Conservation (phyloP, 2,329 filamentous ascomycete genomes). For the Cryphonectria japonica region DNA sequence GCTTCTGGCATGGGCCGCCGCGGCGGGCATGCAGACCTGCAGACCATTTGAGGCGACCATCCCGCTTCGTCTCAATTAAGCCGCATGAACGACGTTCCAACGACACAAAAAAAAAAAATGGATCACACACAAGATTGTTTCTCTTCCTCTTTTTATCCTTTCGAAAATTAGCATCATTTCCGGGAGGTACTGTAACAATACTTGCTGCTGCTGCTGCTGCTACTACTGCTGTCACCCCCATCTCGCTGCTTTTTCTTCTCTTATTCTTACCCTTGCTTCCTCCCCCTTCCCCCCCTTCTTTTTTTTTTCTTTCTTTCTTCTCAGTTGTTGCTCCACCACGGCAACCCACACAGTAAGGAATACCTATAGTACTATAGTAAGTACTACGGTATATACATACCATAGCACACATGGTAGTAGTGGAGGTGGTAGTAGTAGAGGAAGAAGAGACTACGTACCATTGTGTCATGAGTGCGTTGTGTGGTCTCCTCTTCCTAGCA, state of each 20-base stretch:
- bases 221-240: neutral
- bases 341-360: neutral
- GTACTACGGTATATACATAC: neutral
- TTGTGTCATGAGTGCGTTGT: neutral
- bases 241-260: neutral
- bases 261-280: neutral
- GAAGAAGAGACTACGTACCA: neutral
- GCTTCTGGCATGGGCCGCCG: neutral
- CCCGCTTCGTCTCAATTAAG: conserved; percentile 4
- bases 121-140: neutral
- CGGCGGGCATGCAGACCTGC: neutral
- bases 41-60: neutral
- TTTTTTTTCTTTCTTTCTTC: neutral
- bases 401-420: neutral
- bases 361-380: neutral
- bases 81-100: conserved; percentile 7
- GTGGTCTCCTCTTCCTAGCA: neutral
- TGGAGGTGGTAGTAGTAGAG: too few relatives aligned
- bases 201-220: neutral
- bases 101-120: neutral
- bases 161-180: neutral
- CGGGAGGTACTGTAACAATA: neutral
- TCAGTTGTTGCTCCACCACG: neutral
- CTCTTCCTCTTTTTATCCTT: neutral
- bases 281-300: neutral